Evolutionary conservation across 2,329 filamentous ascomycete genomes (phyloP), one percentile per base, ranked within the genome.

Genomic region (Ascosphaera apis): DNA sequence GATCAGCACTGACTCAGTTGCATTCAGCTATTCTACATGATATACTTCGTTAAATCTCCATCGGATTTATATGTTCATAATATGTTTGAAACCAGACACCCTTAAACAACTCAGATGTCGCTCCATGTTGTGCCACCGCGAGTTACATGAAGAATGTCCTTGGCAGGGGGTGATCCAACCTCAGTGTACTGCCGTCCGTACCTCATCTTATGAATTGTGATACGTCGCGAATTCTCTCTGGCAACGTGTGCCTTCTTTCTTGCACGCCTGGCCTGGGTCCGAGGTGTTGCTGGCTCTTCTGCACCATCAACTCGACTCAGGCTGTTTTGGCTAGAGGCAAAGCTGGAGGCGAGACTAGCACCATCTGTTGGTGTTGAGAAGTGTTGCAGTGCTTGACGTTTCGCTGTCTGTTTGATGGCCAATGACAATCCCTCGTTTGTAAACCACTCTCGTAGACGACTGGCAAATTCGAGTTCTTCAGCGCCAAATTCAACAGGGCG

Each of bases 191-290:
- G 49, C 39, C 48, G 50, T n/a, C 56, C 56, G 44, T 57, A 51
- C 39, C 56, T 47, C 30, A 59, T 42, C 42, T 58, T 54, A 42
- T 59, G 56, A 27, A 58, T 56, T 5, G 54, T 57, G 18, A 59
- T 51, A 27, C 50, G 45, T 17, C 53, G 49, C 45, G 47, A 33
- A 45, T 49, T 37, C 48, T 47, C 19, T 9, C 19, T 21, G 9
- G 19, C 19, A 4, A 21, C 9, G 9, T 21, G 4, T 21, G 19
- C 19, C 9, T 21, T 21, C 19, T 21, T 21, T 9, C 9, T 21
- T 9, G 9, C 9, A 4, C 19, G 19, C 19, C 19, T 21, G 4
- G 19, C 19, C 4, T 9, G 19, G 4, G 19, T 21, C 19, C 19
- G 19, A 21, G 19, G 19, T 9, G 19, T 21, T 9, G 19, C 19